A percentile compares a stretch with the other conserved stretches of the same genome.
Conservation (phyloP, 257 asterid species). For the Linderniella brevidens region DNA sequence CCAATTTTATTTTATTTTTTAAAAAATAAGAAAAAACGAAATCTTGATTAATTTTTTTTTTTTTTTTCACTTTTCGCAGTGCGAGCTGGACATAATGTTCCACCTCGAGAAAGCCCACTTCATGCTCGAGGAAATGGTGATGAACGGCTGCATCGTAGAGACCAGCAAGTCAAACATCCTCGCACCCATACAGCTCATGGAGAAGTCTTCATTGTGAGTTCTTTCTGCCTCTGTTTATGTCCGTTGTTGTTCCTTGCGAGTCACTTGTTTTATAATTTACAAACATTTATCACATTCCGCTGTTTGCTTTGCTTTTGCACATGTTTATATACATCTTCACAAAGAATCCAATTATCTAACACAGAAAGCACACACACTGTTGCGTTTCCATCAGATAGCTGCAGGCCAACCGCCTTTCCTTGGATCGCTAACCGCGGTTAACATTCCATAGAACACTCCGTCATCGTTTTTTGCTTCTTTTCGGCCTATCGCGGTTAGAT, state of each 20-base stretch:
- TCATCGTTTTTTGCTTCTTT: slow-evolving; percentile 6
- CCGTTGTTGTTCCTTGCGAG: too few species aligned
- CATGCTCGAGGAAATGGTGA: slow-evolving; percentile 98
- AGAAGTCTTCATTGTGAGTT: background rate
- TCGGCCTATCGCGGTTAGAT: slow-evolving; percentile 8
- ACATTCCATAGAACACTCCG: slow-evolving; percentile 24
- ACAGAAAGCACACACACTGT: too few species aligned
- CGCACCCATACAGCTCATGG: slow-evolving; percentile 7
- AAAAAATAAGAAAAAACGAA: background rate
- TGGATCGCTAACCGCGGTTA: slow-evolving; percentile 78
- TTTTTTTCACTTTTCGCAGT: slow-evolving; percentile 2
- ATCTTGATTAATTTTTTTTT: background rate
- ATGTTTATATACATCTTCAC: too few species aligned
- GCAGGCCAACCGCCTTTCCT: slow-evolving; percentile 89
- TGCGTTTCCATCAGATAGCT: slow-evolving; percentile 29
- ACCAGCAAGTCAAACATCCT: slow-evolving; percentile 61
- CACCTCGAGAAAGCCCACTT: slow-evolving; percentile 96
- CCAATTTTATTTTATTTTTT: background rate
- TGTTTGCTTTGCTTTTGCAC: too few species aligned
- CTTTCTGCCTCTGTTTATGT: too few species aligned
- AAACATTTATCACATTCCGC: too few species aligned
- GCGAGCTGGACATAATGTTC: slow-evolving; percentile 32
- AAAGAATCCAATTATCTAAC: too few species aligned
- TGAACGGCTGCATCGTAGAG: slow-evolving; percentile 88
- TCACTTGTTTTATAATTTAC: too few species aligned